Percentiles rank a stretch among this genome's conserved stretches.
phyloP scores from a whole-genome alignment of 306 rosid species.

The Fagus sylvatica region DNA sequence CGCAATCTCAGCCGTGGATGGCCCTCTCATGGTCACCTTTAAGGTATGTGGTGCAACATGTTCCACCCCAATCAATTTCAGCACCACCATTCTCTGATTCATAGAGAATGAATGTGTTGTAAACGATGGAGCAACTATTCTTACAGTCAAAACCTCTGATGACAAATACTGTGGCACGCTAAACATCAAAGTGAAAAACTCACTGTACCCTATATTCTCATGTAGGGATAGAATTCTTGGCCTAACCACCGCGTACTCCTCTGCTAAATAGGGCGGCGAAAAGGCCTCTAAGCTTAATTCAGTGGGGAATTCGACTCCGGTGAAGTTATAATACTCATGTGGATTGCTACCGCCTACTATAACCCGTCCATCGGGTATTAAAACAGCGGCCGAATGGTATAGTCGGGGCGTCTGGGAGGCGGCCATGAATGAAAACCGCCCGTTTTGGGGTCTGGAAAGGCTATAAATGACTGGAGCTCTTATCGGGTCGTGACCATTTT shows the following conservation, averaged over 20 bases:
- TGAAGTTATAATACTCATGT: conserved; percentile 54
- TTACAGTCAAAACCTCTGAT: conserved; percentile 41
- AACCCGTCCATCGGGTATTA: conserved; percentile 57
- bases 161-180: conserved; percentile 20
- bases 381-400: conserved; percentile 64
- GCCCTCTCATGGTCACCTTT: conserved; percentile 47
- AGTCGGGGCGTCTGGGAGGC: conserved; percentile 50
- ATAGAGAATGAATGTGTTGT: conserved; percentile 63
- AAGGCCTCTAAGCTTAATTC: conserved; percentile 79
- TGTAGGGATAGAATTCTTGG: conserved; percentile 36
- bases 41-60: conserved; percentile 19
- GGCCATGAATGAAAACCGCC: conserved; percentile 42
- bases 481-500: conserved; percentile 45
- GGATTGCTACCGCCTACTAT: conserved; percentile 85
- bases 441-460: background rate
- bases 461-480: conserved; percentile 45
- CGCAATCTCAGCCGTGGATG: conserved; percentile 55
- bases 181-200: conserved; percentile 35
- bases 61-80: conserved; percentile 36
- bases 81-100: conserved; percentile 79
- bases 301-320: conserved; percentile 57
- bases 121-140: conserved; percentile 67
- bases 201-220: conserved; percentile 33
- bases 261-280: conserved; percentile 63
- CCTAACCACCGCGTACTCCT: conserved; percentile 21